Conservation (phyloP, 2,329 filamentous ascomycete species). For the Penicillium sp. region DNA sequence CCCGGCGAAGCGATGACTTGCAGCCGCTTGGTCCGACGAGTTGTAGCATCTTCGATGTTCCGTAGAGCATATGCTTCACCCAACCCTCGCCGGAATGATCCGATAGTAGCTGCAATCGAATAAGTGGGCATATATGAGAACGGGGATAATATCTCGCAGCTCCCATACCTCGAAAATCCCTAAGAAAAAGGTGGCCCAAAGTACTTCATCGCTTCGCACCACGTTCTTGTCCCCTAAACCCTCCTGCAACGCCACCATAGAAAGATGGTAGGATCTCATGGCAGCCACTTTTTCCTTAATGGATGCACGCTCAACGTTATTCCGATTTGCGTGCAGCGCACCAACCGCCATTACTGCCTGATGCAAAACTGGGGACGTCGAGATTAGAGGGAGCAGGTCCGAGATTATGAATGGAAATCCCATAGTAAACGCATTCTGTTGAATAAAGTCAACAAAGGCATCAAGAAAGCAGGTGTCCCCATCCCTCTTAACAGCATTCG, state of each 20-base stretch:
- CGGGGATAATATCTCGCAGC: too few relatives aligned
- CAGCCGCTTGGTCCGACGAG: constrained; percentile 7
- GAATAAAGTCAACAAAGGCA: not conserved
- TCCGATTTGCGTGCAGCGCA: not conserved
- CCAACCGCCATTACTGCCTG: not conserved
- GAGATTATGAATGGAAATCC: not conserved
- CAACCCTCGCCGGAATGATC: not conserved
- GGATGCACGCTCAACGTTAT: not conserved
- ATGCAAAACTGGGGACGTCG: not conserved
- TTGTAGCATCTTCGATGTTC: constrained; percentile 7
- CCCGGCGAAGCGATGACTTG: constrained; percentile 5
- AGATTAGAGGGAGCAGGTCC: not conserved
- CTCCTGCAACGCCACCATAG: not conserved
- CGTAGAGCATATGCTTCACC: not conserved
- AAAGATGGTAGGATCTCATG: not conserved
- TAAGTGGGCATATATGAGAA: not conserved
- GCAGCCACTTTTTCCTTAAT: not conserved
- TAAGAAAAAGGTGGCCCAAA: constrained; percentile 13
- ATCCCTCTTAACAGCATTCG: not conserved
- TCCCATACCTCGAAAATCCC: constrained; percentile 8
- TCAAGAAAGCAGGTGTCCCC: not conserved
- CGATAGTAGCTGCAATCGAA: not conserved
- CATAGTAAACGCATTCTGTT: not conserved
- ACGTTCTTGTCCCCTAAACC: not conserved
- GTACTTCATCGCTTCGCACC: constrained; percentile 7